Evolutionary conservation across 2,329 filamentous ascomycete species (phyloP).

Genomic region (Monosporascus sp.): DNA sequence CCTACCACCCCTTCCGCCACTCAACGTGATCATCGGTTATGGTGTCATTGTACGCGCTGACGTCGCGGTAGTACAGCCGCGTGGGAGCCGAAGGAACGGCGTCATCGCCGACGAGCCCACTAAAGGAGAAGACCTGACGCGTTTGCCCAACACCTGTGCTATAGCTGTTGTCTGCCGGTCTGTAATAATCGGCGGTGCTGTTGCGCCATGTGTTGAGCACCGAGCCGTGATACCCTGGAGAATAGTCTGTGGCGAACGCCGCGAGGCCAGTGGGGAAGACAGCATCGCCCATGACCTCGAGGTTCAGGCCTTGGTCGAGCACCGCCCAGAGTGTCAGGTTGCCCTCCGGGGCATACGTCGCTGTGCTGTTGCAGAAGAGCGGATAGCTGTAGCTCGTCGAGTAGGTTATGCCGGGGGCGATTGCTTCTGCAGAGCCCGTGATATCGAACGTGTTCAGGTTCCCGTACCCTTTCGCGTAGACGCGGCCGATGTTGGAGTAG

Average conservation of each 20-base stretch:
- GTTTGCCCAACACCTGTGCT: conserved; percentile 51
- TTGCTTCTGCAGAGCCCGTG: conserved; percentile 38
- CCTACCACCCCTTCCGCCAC: conserved; percentile 14
- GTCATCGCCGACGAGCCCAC: conserved; percentile 31
- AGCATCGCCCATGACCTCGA: conserved; percentile 32
- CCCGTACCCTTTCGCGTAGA: conserved; percentile 22
- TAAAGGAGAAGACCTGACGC: conserved; percentile 51
- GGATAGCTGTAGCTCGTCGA: conserved; percentile 51
- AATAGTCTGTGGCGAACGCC: conserved; percentile 38
- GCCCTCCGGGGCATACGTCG: conserved; percentile 34
- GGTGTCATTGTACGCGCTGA: conserved; percentile 31
- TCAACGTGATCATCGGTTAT: conserved; percentile 10
- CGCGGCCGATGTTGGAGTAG: conserved; percentile 48
- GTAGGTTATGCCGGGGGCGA: conserved; percentile 27
- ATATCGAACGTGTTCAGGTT: conserved; percentile 28
- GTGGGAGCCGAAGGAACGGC: conserved; percentile 17
- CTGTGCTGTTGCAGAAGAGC: conserved; percentile 50
- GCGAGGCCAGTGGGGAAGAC: conserved; percentile 57
- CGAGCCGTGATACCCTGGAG: conserved; percentile 19
- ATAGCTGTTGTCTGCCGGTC: conserved; percentile 37
- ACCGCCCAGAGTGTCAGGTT: conserved; percentile 41
- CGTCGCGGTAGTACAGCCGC: conserved; percentile 53
- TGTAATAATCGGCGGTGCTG: conserved; percentile 52
- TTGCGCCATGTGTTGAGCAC: conserved; percentile 47
- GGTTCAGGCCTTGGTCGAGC: conserved; percentile 35